Percentiles rank a stretch among this genome's conserved stretches.
These are phyloP conservation scores for Eucalyptus regnans DNA, from an alignment of 345 rosid species.

Conservation along the genomic window DNA sequence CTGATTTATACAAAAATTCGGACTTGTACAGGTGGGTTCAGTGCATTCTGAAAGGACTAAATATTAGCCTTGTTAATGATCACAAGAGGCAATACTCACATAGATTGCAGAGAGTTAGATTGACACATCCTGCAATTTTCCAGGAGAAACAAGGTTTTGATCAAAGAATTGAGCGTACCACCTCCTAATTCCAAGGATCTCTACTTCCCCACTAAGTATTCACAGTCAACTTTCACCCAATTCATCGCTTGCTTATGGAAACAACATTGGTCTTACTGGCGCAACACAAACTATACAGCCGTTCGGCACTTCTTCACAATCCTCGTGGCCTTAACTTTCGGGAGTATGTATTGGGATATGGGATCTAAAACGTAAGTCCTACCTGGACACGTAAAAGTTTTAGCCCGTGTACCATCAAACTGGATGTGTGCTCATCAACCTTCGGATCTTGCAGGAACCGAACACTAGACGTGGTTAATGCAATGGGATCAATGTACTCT, in stretches of 20 bases:
- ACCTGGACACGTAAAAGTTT: too few species aligned
- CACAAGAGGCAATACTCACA: background rate
- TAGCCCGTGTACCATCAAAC: background rate
- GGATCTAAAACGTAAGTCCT: constrained; percentile 16
- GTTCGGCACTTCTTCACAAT: constrained; percentile 23
- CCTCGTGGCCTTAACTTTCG: constrained; percentile 17
- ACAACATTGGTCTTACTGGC: constrained; percentile 35
- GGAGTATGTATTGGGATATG: constrained; percentile 28
- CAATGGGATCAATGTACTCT: constrained; percentile 31
- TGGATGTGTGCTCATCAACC: background rate
- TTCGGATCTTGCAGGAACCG: background rate
- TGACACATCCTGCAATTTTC: background rate
- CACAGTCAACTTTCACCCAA: constrained; percentile 16
- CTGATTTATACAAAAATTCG: constrained; percentile 19
- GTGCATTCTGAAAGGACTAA: background rate
- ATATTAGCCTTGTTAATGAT: background rate
- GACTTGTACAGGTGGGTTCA: constrained; percentile 18
- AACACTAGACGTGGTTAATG: constrained; percentile 11
- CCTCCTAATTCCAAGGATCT: constrained; percentile 19
- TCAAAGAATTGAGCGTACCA: constrained; percentile 14
- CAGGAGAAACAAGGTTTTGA: constrained; percentile 48
- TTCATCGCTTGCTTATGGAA: constrained; percentile 36
- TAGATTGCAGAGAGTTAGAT: background rate
- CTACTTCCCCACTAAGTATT: constrained; percentile 10
- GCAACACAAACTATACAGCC: constrained; percentile 30